Percentiles rank a stretch among this genome's conserved stretches.
phyloP scores from a whole-genome alignment of 768 basidiomycete species.

The Suillus cothurnatus region DNA sequence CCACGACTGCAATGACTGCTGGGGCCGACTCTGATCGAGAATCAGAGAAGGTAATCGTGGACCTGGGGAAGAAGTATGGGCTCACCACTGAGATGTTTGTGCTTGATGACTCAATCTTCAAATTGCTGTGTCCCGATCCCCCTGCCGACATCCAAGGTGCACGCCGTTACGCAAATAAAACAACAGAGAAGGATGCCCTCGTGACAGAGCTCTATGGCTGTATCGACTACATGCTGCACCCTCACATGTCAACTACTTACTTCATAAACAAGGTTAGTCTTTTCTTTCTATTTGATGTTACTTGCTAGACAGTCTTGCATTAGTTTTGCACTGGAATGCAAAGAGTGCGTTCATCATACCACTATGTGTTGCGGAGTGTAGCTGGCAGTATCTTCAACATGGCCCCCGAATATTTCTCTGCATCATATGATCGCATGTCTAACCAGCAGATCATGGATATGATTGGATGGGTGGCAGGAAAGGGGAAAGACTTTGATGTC shows the following conservation, averaged over 20 bases:
- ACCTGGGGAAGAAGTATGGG: slow-evolving; percentile 1
- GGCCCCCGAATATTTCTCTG: neutral
- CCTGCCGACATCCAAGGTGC: neutral
- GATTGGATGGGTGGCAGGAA: neutral
- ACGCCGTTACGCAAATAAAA: neutral
- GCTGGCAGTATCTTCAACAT: neutral
- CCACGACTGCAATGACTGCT: neutral
- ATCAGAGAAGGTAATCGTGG: neutral
- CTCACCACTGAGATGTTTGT: neutral
- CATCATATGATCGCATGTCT: neutral
- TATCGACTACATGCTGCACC: neutral
- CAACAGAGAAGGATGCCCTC: neutral
- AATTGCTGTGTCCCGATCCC: neutral
- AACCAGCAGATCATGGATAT: neutral
- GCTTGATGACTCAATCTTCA: neutral
- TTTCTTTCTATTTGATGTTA: neutral
- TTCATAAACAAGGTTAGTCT: slow-evolving; percentile 1
- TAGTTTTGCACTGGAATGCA: neutral
- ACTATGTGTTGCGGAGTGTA: neutral
- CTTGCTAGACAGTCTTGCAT: neutral
- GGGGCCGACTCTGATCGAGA: neutral
- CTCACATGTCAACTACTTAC: neutral
- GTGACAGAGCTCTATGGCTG: neutral
- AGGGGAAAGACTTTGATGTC: neutral
- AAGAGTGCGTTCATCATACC: neutral